Conservation (phyloP, 2,329 filamentous ascomycete genomes). For the Apiospora pterosperma region DNA sequence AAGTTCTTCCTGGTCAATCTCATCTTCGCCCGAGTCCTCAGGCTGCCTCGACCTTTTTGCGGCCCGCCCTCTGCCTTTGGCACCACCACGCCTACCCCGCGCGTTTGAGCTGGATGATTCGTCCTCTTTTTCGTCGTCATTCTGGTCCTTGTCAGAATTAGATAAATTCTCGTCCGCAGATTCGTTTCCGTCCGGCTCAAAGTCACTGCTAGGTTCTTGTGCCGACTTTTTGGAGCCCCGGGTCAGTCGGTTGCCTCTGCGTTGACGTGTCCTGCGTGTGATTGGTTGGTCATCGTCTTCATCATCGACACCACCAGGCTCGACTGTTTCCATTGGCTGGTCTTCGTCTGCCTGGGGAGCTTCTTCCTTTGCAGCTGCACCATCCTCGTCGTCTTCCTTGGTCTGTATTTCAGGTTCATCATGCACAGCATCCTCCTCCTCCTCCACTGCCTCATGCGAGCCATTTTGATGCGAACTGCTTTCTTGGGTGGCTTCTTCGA, state of each 20-base stretch:
- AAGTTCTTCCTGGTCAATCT: slow-evolving; percentile 61
- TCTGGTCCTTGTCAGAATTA: slow-evolving; percentile 18
- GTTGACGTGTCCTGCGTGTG: slow-evolving; percentile 41
- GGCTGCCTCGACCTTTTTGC: slow-evolving; percentile 46
- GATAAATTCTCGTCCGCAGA: slow-evolving; percentile 42
- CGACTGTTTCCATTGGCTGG: slow-evolving; percentile 26
- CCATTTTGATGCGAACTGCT: slow-evolving; percentile 35
- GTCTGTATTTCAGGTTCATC: slow-evolving; percentile 7
- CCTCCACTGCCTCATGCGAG: slow-evolving; percentile 16
- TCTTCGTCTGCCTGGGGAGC: slow-evolving; percentile 21
- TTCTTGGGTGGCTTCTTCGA: slow-evolving; percentile 53
- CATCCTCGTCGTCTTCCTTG: slow-evolving; percentile 11
- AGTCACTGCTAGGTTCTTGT: slow-evolving; percentile 58
- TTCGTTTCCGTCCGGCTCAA: slow-evolving; percentile 54
- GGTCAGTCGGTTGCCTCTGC: slow-evolving; percentile 39
- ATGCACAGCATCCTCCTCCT: slow-evolving; percentile 10
- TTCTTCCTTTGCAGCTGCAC: slow-evolving; percentile 12
- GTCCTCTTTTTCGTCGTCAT: slow-evolving; percentile 39
- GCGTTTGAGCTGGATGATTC: slow-evolving; percentile 47
- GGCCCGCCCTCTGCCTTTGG: slow-evolving; percentile 35
- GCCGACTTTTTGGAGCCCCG: slow-evolving; percentile 43
- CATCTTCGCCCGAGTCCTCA: slow-evolving; percentile 51
- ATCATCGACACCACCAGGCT: slow-evolving; percentile 34
- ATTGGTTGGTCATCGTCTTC: slow-evolving; percentile 49
- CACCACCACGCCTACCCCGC: slow-evolving; percentile 40